These are phyloP conservation scores for Juncus effusus DNA, from an alignment of 176 grass and related monocot genomes.

Conservation along the genomic window DNA sequence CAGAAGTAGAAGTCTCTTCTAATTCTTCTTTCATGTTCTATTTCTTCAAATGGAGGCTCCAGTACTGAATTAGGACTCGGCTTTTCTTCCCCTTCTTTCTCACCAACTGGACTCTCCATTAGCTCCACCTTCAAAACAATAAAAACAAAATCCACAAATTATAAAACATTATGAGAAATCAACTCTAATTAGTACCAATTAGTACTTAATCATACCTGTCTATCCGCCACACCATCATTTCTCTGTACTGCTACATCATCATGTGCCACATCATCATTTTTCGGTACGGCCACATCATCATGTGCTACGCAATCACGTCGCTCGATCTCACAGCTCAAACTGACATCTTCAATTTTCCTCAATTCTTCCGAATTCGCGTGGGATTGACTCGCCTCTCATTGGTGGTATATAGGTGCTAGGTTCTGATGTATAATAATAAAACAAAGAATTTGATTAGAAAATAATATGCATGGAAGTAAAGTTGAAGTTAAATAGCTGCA, in stretches of 20 bases:
- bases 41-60: constrained; percentile 52
- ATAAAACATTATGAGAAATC: not conserved
- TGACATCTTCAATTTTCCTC: constrained; percentile 8
- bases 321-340: too few relatives aligned
- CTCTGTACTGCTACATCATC: too few relatives aligned
- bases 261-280: not conserved
- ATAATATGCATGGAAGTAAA: too few relatives aligned
- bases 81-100: constrained; percentile 28
- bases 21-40: constrained; percentile 25
- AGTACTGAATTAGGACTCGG: constrained; percentile 85
- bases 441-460: too few relatives aligned
- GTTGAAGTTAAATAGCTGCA: too few relatives aligned
- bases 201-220: constrained; percentile 11
- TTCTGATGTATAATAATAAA: too few relatives aligned
- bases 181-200: too few relatives aligned
- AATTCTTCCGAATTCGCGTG: constrained; percentile 68
- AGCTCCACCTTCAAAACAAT: not conserved
- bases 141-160: not conserved
- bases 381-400: too few relatives aligned
- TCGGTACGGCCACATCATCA: too few relatives aligned
- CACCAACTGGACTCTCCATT: constrained; percentile 24
- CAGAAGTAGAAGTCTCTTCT: constrained; percentile 59
- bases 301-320: too few relatives aligned
- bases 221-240: not conserved
- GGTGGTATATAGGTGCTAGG: too few relatives aligned